Evolutionary conservation across 257 asterid species (phyloP).

Genomic region (Ocimum tenuiflorum): DNA sequence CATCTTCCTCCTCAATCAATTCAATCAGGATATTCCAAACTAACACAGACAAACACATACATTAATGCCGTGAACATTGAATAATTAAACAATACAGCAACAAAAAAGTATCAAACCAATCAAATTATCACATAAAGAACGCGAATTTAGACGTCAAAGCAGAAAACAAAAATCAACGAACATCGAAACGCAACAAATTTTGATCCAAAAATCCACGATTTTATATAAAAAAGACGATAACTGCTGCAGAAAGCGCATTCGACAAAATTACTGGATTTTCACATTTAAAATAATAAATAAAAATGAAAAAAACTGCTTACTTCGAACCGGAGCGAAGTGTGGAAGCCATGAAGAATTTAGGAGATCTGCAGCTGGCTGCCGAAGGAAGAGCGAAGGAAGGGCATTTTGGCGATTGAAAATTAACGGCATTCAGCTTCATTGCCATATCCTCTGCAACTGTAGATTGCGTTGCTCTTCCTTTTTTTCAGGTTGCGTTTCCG

Average conservation of each 20-base stretch:
- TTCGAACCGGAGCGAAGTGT: slow-evolving; percentile 55
- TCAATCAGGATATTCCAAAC: neutral
- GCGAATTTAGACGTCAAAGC: neutral
- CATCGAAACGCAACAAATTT: neutral
- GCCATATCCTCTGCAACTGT: slow-evolving; percentile 22
- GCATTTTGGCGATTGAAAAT: slow-evolving; percentile 23
- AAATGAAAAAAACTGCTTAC: slow-evolving; percentile 25
- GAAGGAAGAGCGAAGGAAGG: slow-evolving; percentile 34
- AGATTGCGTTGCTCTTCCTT: slow-evolving; percentile 9
- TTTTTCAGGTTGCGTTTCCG: slow-evolving; percentile 23
- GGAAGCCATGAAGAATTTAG: slow-evolving; percentile 69
- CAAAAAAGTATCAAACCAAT: neutral
- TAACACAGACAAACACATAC: neutral
- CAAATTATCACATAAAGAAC: neutral
- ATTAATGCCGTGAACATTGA: neutral
- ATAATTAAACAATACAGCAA: neutral
- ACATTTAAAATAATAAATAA: neutral
- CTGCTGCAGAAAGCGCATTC: neutral
- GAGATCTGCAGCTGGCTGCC: slow-evolving; percentile 60
- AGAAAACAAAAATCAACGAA: slow-evolving; percentile 19
- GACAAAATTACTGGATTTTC: neutral
- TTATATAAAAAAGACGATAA: neutral
- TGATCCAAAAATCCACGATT: slow-evolving; percentile 20
- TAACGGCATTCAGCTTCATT: slow-evolving; percentile 27
- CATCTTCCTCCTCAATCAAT: neutral